A percentile compares a stretch with the other conserved stretches of the same genome.
Evolutionary conservation across 164 flowering plant genomes (phyloP).

Genomic region (Tinospora cordifolia): DNA sequence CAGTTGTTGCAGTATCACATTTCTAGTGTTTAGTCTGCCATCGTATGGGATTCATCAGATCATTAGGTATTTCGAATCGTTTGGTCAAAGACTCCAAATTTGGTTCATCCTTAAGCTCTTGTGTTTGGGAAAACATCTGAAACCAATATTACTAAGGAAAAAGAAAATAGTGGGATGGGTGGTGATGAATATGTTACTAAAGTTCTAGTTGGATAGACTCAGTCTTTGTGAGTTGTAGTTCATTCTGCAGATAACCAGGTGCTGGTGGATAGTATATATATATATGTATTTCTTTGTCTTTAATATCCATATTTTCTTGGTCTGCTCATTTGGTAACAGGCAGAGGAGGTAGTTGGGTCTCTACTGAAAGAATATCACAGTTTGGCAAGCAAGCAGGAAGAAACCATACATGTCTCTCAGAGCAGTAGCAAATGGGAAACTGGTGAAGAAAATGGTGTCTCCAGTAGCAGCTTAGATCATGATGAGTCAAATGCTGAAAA

Average conservation of each 20-base stretch:
- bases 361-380: constrained; percentile 58
- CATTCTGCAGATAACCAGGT: not conserved
- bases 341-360: constrained; percentile 85
- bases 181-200: too few relatives aligned
- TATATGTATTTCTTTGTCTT: not conserved
- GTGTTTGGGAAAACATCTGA: not conserved
- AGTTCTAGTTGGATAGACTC: too few relatives aligned
- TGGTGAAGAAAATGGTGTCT: constrained; percentile 18
- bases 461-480: constrained; percentile 3
- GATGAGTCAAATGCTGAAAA: constrained; percentile 21
- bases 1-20: not conserved
- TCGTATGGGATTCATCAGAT: not conserved
- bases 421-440: constrained; percentile 20
- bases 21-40: not conserved
- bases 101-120: not conserved
- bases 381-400: constrained; percentile 30
- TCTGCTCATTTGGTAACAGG: constrained; percentile 36
- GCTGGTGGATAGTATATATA: not conserved
- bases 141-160: not conserved
- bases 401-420: constrained; percentile 20
- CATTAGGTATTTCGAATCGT: not conserved
- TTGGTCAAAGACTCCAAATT: not conserved
- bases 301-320: not conserved
- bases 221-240: too few relatives aligned
- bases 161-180: too few relatives aligned